These are phyloP conservation scores for Cladosporium sp. DNA, from an alignment of 2,329 filamentous ascomycete genomes.

Conservation along the genomic window DNA sequence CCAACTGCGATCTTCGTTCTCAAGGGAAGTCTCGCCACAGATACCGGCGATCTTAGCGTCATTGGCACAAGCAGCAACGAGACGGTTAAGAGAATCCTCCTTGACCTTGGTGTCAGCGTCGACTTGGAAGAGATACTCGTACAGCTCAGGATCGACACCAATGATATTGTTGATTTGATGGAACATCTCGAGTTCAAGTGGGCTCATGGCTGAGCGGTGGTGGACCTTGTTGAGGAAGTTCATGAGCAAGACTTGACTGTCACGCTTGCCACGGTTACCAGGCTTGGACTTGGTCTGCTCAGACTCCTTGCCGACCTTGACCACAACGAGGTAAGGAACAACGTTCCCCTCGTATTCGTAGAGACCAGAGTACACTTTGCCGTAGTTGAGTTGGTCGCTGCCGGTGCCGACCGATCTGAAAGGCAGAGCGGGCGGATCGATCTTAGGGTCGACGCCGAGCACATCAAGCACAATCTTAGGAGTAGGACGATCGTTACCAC, in stretches of 20 bases:
- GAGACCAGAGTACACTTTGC: slow-evolving; percentile 95
- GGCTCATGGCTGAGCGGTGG: slow-evolving; percentile 89
- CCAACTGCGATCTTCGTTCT: slow-evolving; percentile 94
- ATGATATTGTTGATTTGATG: slow-evolving; percentile 99
- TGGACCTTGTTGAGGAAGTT: slow-evolving; percentile 98
- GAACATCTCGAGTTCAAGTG: slow-evolving; percentile 95
- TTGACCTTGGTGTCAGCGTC: slow-evolving; percentile 94
- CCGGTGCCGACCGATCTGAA: slow-evolving; percentile 91
- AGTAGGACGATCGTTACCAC: slow-evolving; percentile 92
- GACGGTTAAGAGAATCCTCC: slow-evolving; percentile 86
- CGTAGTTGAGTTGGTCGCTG: slow-evolving; percentile 93
- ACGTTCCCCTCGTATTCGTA: slow-evolving; percentile 98
- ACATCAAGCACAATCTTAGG: slow-evolving; percentile 98
- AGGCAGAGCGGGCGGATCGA: slow-evolving; percentile 88
- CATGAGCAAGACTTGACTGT: slow-evolving; percentile 94
- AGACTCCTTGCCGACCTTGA: slow-evolving; percentile 96
- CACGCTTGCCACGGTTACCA: slow-evolving; percentile 96
- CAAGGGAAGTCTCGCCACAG: slow-evolving; percentile 92
- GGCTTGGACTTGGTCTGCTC: slow-evolving; percentile 90
- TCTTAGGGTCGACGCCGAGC: slow-evolving; percentile 92
- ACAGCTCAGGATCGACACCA: slow-evolving; percentile 93
- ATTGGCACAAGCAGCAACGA: slow-evolving; percentile 89
- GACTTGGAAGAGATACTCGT: slow-evolving; percentile 96
- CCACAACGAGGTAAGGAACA: slow-evolving; percentile 91
- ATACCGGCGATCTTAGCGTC: slow-evolving; percentile 96